These are phyloP conservation scores for Nicotiana undulata DNA, from an alignment of 257 asterid species.

Conservation along the genomic window DNA sequence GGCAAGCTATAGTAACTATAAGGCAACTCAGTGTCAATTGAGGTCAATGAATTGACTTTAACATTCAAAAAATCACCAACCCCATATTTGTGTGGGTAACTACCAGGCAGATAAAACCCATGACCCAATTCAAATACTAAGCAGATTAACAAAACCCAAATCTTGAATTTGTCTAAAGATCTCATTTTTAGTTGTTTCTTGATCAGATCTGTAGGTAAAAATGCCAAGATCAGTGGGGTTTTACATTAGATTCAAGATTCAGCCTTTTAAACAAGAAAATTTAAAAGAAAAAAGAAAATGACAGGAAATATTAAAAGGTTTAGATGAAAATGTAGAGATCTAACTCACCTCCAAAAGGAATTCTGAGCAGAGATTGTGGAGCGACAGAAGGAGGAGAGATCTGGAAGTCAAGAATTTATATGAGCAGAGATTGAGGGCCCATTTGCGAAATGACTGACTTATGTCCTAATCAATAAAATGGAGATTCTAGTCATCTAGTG, in stretches of 20 bases:
- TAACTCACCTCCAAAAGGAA: constrained; percentile 15
- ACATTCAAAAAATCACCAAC: constrained; percentile 65
- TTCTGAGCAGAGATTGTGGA: not conserved
- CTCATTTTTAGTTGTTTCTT: constrained; percentile 43
- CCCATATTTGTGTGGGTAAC: constrained; percentile 75
- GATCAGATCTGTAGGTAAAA: constrained; percentile 34
- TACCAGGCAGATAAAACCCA: constrained; percentile 86
- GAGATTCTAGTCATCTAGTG: not conserved
- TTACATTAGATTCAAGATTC: not conserved
- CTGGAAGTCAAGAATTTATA: not conserved
- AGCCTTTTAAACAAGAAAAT: constrained; percentile 4
- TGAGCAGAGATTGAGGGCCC: not conserved
- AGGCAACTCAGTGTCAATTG: constrained; percentile 84
- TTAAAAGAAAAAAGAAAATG: not conserved
- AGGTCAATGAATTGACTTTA: constrained; percentile 83
- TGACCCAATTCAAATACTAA: constrained; percentile 36
- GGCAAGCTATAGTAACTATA: constrained; percentile 79
- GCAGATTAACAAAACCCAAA: constrained; percentile 48
- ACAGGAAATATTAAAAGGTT: not conserved
- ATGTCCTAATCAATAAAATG: not conserved
- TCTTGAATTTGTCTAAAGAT: constrained; percentile 38
- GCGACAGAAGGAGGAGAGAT: not conserved
- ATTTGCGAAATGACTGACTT: not conserved
- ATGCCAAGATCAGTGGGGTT: constrained; percentile 15
- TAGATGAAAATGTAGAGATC: not conserved